A percentile compares a stretch with the other conserved stretches of the same genome.
Conservation (phyloP, 768 basidiomycete species). For the Multifurca ochricompacta region DNA sequence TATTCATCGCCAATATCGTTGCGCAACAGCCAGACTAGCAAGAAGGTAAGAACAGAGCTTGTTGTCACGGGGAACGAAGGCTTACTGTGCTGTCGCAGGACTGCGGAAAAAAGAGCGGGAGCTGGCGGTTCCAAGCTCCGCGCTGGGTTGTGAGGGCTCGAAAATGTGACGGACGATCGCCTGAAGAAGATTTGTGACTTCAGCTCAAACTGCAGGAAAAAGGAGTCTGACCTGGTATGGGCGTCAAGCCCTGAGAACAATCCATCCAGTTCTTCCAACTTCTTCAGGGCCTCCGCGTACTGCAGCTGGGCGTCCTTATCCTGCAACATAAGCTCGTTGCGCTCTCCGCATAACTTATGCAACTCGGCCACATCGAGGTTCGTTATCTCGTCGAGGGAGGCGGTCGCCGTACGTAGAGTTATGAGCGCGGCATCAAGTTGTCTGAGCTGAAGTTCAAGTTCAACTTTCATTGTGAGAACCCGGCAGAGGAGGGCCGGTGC, state of each 20-base stretch:
- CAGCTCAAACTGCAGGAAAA: neutral
- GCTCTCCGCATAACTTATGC: conserved; percentile 48
- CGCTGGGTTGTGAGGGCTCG: neutral
- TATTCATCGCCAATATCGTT: conserved; percentile 48
- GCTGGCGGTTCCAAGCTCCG: conserved; percentile 40
- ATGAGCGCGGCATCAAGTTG: conserved; percentile 48
- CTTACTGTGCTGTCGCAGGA: conserved; percentile 66
- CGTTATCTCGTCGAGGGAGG: conserved; percentile 37
- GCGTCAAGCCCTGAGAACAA: conserved; percentile 48
- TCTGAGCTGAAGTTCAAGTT: conserved; percentile 61
- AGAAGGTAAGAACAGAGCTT: conserved; percentile 4
- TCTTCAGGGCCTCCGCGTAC: conserved; percentile 47
- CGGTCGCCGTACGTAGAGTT: conserved; percentile 44
- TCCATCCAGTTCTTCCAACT: conserved; percentile 56
- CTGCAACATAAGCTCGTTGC: conserved; percentile 35
- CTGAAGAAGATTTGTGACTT: conserved; percentile 6
- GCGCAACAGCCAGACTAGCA: conserved; percentile 58
- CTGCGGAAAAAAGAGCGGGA: conserved; percentile 50
- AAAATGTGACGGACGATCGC: conserved; percentile 14
- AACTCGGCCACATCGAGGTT: conserved; percentile 55
- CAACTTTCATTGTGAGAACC: conserved; percentile 58
- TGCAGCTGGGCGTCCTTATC: conserved; percentile 41
- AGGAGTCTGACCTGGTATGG: conserved; percentile 34
- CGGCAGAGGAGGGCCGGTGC: conserved; percentile 57
- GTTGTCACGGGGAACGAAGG: conserved; percentile 4